These are phyloP conservation scores for Yamadazyma endophytica DNA, from an alignment of 805 yeast species.

Conservation along the genomic window DNA sequence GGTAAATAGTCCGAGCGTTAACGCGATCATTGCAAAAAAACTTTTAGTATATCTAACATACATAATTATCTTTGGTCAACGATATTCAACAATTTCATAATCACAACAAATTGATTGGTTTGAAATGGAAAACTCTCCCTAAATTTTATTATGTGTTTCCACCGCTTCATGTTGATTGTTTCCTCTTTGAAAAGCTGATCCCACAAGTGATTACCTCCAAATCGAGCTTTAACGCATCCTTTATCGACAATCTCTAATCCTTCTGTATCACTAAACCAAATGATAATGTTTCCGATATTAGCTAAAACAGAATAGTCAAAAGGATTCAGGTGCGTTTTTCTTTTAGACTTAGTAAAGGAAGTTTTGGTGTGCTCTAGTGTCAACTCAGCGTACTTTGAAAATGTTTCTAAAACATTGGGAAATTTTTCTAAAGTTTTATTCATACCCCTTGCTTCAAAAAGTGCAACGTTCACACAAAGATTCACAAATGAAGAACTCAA, in stretches of 20 bases:
- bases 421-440: conserved; percentile 18
- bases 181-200: conserved; percentile 30
- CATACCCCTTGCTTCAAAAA: conserved; percentile 33
- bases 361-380: conserved; percentile 30
- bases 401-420: conserved; percentile 23
- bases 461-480: conserved; percentile 31
- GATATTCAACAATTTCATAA: conserved; percentile 28
- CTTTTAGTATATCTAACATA: conserved; percentile 1
- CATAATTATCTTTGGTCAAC: no score
- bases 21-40: background rate
- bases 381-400: conserved; percentile 27
- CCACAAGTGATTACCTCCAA: conserved; percentile 41
- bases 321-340: conserved; percentile 28
- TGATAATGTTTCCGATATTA: conserved; percentile 33
- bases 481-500: conserved; percentile 19
- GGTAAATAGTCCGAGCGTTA: no score
- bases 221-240: background rate
- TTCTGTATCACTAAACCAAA: conserved; percentile 20
- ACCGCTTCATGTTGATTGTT: conserved; percentile 34
- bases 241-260: conserved; percentile 3
- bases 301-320: conserved; percentile 36
- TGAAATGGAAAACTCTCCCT: conserved; percentile 33
- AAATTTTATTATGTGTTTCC: conserved; percentile 39
- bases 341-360: conserved; percentile 29
- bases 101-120: conserved; percentile 36